phyloP scores from a whole-genome alignment of 345 rosid species.

The Noccaea caerulescens region DNA sequence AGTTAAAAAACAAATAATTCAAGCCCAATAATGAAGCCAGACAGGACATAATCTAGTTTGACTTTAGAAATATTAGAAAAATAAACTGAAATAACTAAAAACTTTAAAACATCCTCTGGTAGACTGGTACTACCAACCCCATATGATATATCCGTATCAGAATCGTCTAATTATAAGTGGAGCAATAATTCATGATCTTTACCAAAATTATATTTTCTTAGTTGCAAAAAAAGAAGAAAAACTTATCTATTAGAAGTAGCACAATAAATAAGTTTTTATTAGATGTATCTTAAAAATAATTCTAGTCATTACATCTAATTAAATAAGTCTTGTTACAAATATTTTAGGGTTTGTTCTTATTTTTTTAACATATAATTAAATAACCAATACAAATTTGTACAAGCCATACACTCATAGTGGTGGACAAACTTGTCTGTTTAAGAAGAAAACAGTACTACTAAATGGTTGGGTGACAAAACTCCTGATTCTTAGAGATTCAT shows the following conservation, averaged over 20 bases:
- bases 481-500: constrained; percentile 24
- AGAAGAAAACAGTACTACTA: constrained; percentile 13
- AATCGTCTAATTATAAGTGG: background rate
- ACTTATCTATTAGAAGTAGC: background rate
- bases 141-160: background rate
- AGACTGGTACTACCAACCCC: background rate
- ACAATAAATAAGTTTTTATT: background rate
- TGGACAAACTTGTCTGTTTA: constrained; percentile 10
- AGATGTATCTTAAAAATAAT: too few species aligned
- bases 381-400: background rate
- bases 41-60: background rate
- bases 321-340: background rate
- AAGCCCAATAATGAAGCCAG: background rate
- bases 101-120: background rate
- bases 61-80: background rate
- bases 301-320: background rate
- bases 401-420: background rate
- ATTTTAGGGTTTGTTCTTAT: background rate
- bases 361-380: background rate
- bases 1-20: background rate
- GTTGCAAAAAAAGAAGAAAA: background rate
- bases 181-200: background rate
- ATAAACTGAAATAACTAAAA: background rate
- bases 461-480: constrained; percentile 28
- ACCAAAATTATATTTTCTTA: background rate